Evolutionary conservation across 306 rosid genomes (phyloP).

Genomic region (Trifolium subterraneum): DNA sequence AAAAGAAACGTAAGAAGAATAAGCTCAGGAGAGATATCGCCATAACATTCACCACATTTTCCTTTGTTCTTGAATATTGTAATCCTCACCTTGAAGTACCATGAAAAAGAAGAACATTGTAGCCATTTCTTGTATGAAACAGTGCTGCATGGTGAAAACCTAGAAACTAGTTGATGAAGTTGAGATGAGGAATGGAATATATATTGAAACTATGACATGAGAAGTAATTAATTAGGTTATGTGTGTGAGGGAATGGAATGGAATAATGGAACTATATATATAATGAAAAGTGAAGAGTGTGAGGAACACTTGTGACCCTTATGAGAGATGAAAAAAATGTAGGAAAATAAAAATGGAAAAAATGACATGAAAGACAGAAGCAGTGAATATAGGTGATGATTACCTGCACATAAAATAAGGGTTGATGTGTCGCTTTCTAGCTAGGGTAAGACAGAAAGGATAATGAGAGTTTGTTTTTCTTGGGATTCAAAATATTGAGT

Average conservation of each 20-base stretch:
- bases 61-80: not conserved
- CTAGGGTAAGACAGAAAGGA: slow-evolving; percentile 61
- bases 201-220: too few species aligned
- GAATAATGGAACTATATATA: slow-evolving; percentile 27
- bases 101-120: slow-evolving; percentile 20
- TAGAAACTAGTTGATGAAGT: not conserved
- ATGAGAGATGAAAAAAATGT: slow-evolving; percentile 32
- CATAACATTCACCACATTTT: slow-evolving; percentile 41
- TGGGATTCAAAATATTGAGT: slow-evolving; percentile 66
- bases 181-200: too few species aligned
- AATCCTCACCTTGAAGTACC: slow-evolving; percentile 24
- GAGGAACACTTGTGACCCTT: slow-evolving; percentile 18
- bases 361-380: slow-evolving; percentile 49
- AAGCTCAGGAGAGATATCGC: slow-evolving; percentile 99
- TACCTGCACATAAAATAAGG: slow-evolving; percentile 57
- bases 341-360: slow-evolving; percentile 29
- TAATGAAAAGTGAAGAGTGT: slow-evolving; percentile 31
- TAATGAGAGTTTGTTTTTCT: slow-evolving; percentile 74
- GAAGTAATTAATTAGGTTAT: not conserved
- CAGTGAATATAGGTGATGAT: slow-evolving; percentile 55
- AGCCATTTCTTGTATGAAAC: not conserved
- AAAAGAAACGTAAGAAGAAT: slow-evolving; percentile 26
- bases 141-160: not conserved
- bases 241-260: slow-evolving; percentile 21
- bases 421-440: slow-evolving; percentile 71